phyloP scores from a whole-genome alignment of 2,329 filamentous ascomycete genomes.

The Scedosporium boydii region DNA sequence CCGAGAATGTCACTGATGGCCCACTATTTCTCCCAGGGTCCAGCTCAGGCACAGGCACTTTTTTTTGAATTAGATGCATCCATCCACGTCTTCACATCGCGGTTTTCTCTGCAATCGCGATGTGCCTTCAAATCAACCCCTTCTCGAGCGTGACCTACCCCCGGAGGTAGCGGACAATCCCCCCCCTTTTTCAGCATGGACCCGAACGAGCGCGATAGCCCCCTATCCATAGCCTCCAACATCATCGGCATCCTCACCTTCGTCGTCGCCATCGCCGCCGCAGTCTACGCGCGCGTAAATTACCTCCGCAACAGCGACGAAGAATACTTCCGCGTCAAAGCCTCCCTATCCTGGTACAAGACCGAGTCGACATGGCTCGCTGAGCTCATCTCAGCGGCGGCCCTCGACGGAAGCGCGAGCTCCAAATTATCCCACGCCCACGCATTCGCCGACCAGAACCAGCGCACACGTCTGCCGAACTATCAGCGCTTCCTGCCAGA shows the following conservation, averaged over 20 bases:
- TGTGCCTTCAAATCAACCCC: background rate
- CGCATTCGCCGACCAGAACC: constrained; percentile 10
- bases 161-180: too few species aligned
- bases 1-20: background rate
- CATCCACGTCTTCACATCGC: too few species aligned
- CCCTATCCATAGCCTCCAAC: constrained; percentile 32
- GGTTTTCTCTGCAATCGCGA: too few species aligned
- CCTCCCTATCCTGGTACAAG: constrained; percentile 37
- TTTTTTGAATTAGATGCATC: too few species aligned
- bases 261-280: constrained; percentile 32
- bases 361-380: constrained; percentile 36
- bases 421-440: constrained; percentile 14
- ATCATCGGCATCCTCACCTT: constrained; percentile 37
- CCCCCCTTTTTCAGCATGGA: background rate
- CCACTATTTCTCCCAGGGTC: too few species aligned
- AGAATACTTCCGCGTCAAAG: constrained; percentile 38
- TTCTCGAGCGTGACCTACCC: too few species aligned
- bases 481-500: constrained; percentile 19
- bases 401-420: background rate
- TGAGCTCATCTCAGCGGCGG: constrained; percentile 25
- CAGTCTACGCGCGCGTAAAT: constrained; percentile 31
- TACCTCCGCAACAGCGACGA: constrained; percentile 35
- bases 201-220: constrained; percentile 22
- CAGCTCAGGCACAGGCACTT: too few species aligned
- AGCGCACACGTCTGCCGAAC: background rate